Percentiles rank a stretch among this genome's conserved stretches.
These are phyloP conservation scores for Salinomyces thailandicus DNA, from an alignment of 2,329 filamentous ascomycete species.

Conservation along the genomic window DNA sequence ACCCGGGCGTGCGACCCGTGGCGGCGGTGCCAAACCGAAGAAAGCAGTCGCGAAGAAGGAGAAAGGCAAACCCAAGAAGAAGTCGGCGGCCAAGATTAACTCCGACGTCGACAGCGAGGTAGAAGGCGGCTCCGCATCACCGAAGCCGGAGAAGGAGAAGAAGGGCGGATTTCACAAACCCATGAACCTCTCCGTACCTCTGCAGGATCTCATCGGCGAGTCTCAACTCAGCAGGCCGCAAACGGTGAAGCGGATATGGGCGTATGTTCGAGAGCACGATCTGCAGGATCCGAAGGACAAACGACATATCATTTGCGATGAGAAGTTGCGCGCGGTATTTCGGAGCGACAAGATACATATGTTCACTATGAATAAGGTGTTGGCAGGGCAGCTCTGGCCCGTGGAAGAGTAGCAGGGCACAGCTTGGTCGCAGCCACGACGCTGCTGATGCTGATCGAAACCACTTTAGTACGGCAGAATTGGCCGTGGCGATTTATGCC, in stretches of 20 bases:
- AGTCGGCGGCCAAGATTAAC: conserved; percentile 58
- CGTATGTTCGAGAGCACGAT: conserved; percentile 78
- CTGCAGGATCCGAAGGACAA: conserved; percentile 88
- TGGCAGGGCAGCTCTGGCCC: conserved; percentile 80
- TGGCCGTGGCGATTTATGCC: too few relatives aligned
- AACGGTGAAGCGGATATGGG: conserved; percentile 93
- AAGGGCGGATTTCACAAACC: conserved; percentile 90
- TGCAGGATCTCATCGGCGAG: conserved; percentile 61
- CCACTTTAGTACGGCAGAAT: too few relatives aligned
- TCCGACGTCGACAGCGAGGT: conserved; percentile 72
- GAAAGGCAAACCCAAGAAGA: conserved; percentile 58
- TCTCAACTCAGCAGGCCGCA: conserved; percentile 81
- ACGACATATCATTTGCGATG: conserved; percentile 86
- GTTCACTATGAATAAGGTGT: conserved; percentile 98
- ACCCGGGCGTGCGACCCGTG: conserved; percentile 61
- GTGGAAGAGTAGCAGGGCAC: conserved; percentile 51
- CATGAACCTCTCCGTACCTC: conserved; percentile 59
- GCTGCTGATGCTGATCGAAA: too few relatives aligned
- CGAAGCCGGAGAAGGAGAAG: conserved; percentile 50
- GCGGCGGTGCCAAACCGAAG: conserved; percentile 52
- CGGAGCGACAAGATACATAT: conserved; percentile 87
- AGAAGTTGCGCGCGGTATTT: conserved; percentile 83
- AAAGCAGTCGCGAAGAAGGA: conserved; percentile 51
- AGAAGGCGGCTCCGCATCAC: conserved; percentile 32
- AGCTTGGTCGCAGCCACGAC: too few relatives aligned